Evolutionary conservation across 2,329 filamentous ascomycete species (phyloP).

Genomic region (Simplicillium sp.): DNA sequence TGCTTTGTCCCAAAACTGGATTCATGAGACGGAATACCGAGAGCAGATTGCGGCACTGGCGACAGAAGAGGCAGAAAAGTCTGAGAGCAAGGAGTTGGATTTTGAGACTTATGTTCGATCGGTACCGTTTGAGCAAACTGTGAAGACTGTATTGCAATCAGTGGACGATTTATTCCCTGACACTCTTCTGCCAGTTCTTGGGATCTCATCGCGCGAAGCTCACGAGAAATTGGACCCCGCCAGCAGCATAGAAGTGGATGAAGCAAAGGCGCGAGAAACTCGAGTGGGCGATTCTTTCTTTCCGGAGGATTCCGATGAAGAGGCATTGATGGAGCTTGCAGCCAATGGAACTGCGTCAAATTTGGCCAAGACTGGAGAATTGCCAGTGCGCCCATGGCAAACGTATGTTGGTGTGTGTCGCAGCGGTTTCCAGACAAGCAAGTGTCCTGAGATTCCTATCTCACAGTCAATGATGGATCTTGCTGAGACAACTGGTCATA

Average conservation of each 20-base stretch:
- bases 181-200: constrained; percentile 44
- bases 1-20: constrained; percentile 70
- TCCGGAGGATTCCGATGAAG: constrained; percentile 44
- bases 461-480: constrained; percentile 26
- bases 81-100: constrained; percentile 28
- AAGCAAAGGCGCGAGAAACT: constrained; percentile 41
- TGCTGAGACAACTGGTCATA: constrained; percentile 27
- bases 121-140: constrained; percentile 39
- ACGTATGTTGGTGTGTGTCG: constrained; percentile 26
- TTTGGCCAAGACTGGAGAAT: not conserved
- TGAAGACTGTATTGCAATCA: constrained; percentile 75
- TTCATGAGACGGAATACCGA: constrained; percentile 80
- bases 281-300: constrained; percentile 38
- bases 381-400: not conserved
- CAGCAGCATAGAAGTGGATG: constrained; percentile 54
- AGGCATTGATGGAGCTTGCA: constrained; percentile 18
- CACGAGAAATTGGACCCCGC: constrained; percentile 17
- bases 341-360: constrained; percentile 3
- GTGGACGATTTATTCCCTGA: constrained; percentile 78
- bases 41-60: constrained; percentile 56
- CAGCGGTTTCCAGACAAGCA: constrained; percentile 31
- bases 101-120: constrained; percentile 60
- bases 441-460: constrained; percentile 26
- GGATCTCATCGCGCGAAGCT: constrained; percentile 20
- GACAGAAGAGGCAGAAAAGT: constrained; percentile 46